Evolutionary conservation across 192 early-diverging fungal species (phyloP).

Genomic region (Entomortierella chlamydospora): DNA sequence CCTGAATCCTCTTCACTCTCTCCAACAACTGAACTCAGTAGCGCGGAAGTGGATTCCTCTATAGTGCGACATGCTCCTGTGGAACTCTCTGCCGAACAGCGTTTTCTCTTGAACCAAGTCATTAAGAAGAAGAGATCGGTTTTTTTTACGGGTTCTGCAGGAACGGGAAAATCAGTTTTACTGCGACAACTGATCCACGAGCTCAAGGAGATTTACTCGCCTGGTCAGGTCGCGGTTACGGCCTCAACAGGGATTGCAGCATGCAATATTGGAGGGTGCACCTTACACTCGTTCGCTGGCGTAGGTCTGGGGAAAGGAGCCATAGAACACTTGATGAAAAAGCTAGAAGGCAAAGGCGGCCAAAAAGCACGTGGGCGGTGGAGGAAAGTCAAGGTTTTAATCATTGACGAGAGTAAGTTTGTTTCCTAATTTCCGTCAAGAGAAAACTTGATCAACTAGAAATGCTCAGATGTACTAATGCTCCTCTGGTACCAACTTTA

Average conservation of each 20-base stretch:
- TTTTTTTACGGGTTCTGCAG: constrained; percentile 73
- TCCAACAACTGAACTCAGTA: background rate
- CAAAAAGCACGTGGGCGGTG: constrained; percentile 61
- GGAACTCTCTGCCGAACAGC: constrained; percentile 66
- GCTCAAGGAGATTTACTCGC: constrained; percentile 32
- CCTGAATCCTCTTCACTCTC: background rate
- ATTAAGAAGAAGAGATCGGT: constrained; percentile 65
- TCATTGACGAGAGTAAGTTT: constrained; percentile 80
- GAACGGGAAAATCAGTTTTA: constrained; percentile 59
- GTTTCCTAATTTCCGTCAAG: too few relatives aligned
- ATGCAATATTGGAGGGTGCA: constrained; percentile 68
- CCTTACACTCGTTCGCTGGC: constrained; percentile 70
- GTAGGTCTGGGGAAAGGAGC: constrained; percentile 68
- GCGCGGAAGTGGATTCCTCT: background rate
- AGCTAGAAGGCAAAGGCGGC: constrained; percentile 20
- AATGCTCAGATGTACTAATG: too few relatives aligned
- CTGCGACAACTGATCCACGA: constrained; percentile 55
- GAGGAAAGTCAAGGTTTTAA: constrained; percentile 67
- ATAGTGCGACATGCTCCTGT: constrained; percentile 7
- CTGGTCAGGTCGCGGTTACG: constrained; percentile 64
- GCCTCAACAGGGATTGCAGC: constrained; percentile 72
- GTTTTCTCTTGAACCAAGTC: constrained; percentile 71
- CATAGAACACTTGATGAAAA: constrained; percentile 35
- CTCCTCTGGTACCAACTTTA: too few relatives aligned
- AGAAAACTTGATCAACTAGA: too few relatives aligned